Evolutionary conservation across 2,329 filamentous ascomycete genomes (phyloP).

Genomic region (Graphium sp.): DNA sequence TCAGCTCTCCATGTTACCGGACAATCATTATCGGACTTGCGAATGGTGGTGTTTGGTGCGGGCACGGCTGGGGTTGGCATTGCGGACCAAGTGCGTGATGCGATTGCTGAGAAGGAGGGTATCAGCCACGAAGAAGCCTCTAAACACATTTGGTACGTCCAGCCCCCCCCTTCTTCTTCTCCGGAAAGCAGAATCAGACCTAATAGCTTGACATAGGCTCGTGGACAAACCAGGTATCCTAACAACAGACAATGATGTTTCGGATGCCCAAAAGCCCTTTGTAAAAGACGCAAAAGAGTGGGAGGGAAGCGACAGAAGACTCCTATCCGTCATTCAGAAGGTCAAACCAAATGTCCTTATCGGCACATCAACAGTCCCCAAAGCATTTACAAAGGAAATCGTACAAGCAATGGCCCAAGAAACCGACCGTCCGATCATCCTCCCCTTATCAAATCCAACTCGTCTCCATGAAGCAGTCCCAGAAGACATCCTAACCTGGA

Average conservation of each 20-base stretch:
- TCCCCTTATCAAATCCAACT: constrained; percentile 78
- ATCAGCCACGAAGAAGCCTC: constrained; percentile 59
- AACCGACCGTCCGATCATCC: constrained; percentile 55
- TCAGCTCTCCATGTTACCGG: constrained; percentile 55
- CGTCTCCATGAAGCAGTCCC: constrained; percentile 69
- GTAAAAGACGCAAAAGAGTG: constrained; percentile 49
- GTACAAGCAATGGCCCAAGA: constrained; percentile 61
- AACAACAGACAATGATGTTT: constrained; percentile 44
- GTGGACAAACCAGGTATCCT: constrained; percentile 71
- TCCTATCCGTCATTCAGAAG: constrained; percentile 50
- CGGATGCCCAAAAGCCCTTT: constrained; percentile 49
- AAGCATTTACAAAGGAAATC: constrained; percentile 58
- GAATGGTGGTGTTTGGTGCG: constrained; percentile 62
- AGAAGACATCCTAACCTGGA: constrained; percentile 62
- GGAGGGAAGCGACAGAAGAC: constrained; percentile 32
- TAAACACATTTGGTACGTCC: constrained; percentile 56
- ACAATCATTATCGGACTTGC: constrained; percentile 48
- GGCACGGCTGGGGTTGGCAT: constrained; percentile 76
- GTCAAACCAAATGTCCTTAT: constrained; percentile 70
- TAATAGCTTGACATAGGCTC: constrained; percentile 30
- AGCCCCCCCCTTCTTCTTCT: no score
- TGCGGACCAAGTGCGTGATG: constrained; percentile 68
- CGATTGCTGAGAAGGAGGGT: constrained; percentile 51
- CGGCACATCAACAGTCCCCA: constrained; percentile 66
- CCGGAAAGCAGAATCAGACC: not conserved